Evolutionary conservation across 192 early-diverging fungal genomes (phyloP).

Genomic region (Umbelopsis ramanniana): DNA sequence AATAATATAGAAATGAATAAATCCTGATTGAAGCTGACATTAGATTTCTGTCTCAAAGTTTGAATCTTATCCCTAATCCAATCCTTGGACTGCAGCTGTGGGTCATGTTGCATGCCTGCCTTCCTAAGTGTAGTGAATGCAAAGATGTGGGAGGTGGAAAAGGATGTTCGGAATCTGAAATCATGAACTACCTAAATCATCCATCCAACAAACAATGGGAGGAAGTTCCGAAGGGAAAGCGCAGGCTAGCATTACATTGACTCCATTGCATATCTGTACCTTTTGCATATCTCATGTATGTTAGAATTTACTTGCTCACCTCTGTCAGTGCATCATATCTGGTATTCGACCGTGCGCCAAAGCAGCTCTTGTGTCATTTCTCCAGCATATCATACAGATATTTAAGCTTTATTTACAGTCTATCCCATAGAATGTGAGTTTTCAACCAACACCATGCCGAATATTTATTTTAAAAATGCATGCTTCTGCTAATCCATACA

Average conservation of each 20-base stretch:
- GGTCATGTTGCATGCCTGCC: conserved; percentile 11
- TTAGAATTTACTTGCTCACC: too few species aligned
- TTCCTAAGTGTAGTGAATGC: neutral
- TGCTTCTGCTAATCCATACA: too few species aligned
- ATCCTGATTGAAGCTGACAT: conserved; percentile 53
- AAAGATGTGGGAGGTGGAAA: neutral
- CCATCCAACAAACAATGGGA: neutral
- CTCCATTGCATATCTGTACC: too few species aligned
- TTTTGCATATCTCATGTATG: too few species aligned
- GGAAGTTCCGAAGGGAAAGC: neutral
- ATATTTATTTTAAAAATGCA: too few species aligned
- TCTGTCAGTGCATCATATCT: too few species aligned
- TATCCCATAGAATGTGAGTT: too few species aligned
- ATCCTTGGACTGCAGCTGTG: conserved; percentile 31
- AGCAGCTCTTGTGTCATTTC: too few species aligned
- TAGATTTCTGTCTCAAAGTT: conserved; percentile 42
- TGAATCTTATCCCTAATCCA: conserved; percentile 55
- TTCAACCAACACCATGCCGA: too few species aligned
- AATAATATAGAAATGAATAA: conserved; percentile 59
- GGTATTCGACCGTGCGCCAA: too few species aligned
- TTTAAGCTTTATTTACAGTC: too few species aligned
- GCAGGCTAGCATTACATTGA: neutral
- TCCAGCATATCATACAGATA: too few species aligned
- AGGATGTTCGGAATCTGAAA: conserved; percentile 22
- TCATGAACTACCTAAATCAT: neutral